A percentile compares a stretch with the other conserved stretches of the same genome.
phyloP scores from a whole-genome alignment of 257 asterid genomes.

The Capsicum pubescens region DNA sequence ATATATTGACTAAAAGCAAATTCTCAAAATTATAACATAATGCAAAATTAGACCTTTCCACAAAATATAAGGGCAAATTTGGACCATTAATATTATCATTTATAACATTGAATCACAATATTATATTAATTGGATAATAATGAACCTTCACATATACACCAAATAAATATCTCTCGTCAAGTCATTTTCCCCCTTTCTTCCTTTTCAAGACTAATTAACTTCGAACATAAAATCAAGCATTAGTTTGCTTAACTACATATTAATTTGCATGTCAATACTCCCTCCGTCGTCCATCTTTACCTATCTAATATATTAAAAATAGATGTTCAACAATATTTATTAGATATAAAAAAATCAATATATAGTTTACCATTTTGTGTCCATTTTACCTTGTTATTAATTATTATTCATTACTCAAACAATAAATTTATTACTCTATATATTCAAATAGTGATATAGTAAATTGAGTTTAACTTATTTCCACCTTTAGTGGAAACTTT shows the following conservation, averaged over 20 bases:
- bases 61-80: neutral
- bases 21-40: neutral
- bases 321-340: no score
- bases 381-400: no score
- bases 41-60: neutral
- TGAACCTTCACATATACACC: neutral
- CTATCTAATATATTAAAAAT: no score
- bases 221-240: neutral
- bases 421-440: no score
- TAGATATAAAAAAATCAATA: no score
- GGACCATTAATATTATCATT: neutral
- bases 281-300: no score
- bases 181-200: neutral
- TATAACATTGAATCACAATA: slow-evolving; percentile 10
- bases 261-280: neutral
- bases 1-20: neutral
- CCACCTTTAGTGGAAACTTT: no score
- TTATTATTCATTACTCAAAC: no score
- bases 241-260: neutral
- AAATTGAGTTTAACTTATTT: no score
- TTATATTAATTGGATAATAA: neutral
- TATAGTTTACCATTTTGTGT: no score
- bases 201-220: neutral
- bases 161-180: neutral
- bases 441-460: no score